Percentiles rank a stretch among this genome's conserved stretches.
Evolutionary conservation across 805 yeast genomes (phyloP).

Genomic region (Saccharomycopsis sp.): DNA sequence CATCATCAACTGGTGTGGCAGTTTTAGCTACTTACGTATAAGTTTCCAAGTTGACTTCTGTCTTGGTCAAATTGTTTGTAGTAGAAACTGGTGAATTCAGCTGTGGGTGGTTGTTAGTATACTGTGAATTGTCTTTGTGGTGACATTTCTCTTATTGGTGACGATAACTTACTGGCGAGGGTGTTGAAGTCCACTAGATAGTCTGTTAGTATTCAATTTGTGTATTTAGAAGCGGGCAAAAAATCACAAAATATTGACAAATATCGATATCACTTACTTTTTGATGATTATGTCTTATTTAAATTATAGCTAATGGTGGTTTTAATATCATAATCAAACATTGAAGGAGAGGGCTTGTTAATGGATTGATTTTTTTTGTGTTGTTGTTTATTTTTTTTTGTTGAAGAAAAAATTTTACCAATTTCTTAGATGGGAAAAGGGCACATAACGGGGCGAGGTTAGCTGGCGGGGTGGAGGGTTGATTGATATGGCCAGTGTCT

Average conservation of each 20-base stretch:
- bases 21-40: constrained; percentile 65
- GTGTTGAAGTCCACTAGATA: constrained; percentile 24
- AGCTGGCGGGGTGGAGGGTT: no score
- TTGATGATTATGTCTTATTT: neutral
- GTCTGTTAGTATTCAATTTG: neutral
- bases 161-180: constrained; percentile 34
- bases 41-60: constrained; percentile 85
- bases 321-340: neutral
- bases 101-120: constrained; percentile 22
- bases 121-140: neutral
- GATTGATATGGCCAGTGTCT: no score
- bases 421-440: neutral
- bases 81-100: constrained; percentile 90
- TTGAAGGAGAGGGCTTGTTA: neutral
- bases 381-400: neutral
- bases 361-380: neutral
- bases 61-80: constrained; percentile 92
- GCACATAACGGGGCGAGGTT: neutral
- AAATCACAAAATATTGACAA: neutral
- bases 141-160: neutral
- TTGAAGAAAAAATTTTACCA: neutral
- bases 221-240: neutral
- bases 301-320: neutral
- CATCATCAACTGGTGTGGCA: no score
- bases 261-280: neutral